Base-by-base conservation (phyloP, 331 rosid species). In the Ulmus americana region DNA sequence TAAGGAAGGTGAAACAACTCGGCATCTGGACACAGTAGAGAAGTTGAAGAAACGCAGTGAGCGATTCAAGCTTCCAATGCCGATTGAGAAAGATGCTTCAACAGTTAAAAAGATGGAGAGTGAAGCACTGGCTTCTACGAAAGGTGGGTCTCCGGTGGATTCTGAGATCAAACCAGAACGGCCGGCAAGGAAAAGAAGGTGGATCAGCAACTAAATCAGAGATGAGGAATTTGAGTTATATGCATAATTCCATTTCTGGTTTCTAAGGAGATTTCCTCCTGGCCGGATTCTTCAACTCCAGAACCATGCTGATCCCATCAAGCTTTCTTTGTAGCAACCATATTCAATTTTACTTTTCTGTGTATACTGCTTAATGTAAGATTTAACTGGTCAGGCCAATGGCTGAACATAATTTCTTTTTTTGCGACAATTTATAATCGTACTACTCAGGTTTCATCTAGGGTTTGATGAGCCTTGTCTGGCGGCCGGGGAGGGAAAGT, bases 51-150 rank as follows among this genome's bases (percentile, higher is more conserved):
- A 94, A 77, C 84, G 99, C 40, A 94, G 99, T 1, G 99, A 94
- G 83, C 84, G 99, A 67, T 90, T 94, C 96, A 90, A 85, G 87
- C 97, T 85, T 65, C 99, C 97, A 6, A 79, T 94, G 96, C 97
- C 97, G 3, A 87, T 88, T 67, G 99, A 90, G 72, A 94, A 90
- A 79, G 99, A 94, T 54, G 79, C 88, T 38, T 15, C 60, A 46
- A 69, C 67, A 50, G 71, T 78, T 5, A 94, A 84, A 67, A 94
- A 84, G 83, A 44, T 87, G 72, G 99, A 94, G 81, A 78, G 68
- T 54, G 99, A 87, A 77, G 81, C 85, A 49, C 79, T 78, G 72
- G 84, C 95, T 49, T 71, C 91, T 54, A 72, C 77, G 70, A 85
- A 73, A 71, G 85, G 71, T 14, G 95, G 80, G 67, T 70, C 74